phyloP scores from a whole-genome alignment of 305 asterid species.

The Fraxinus dipetala region DNA sequence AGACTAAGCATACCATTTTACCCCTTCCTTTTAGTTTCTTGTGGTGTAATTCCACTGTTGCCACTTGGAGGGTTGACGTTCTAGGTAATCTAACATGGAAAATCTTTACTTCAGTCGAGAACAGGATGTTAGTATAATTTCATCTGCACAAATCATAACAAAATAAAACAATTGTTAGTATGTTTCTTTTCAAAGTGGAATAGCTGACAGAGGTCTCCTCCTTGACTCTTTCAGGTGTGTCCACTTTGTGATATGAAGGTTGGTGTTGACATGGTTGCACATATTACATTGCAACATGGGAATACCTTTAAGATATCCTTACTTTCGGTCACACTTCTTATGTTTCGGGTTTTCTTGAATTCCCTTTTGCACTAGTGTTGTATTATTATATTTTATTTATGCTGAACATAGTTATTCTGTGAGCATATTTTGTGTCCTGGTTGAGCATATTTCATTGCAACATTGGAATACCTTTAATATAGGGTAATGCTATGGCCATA shows the following conservation, averaged over 20 bases:
- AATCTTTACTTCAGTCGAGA: neutral
- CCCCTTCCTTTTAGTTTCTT: neutral
- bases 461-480: slow-evolving; percentile 81
- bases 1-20: neutral
- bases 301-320: slow-evolving; percentile 93
- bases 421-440: slow-evolving; percentile 2
- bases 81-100: neutral
- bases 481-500: neutral
- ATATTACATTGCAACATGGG: slow-evolving; percentile 89
- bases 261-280: slow-evolving; percentile 99
- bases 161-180: neutral
- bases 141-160: neutral
- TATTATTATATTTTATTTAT: slow-evolving; percentile 9
- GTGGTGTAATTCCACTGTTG: neutral
- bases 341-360: slow-evolving; percentile 11
- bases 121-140: neutral
- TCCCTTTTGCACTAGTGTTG: neutral
- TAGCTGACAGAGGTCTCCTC: slow-evolving; percentile 4
- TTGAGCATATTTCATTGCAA: slow-evolving; percentile 72
- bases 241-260: slow-evolving; percentile 88
- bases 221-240: slow-evolving; percentile 56
- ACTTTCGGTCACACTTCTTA: neutral
- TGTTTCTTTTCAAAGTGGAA: neutral
- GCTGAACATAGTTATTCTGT: neutral
- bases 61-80: neutral